These are phyloP conservation scores for Alternaria rosae DNA, from an alignment of 2,329 filamentous ascomycete genomes.

Conservation along the genomic window DNA sequence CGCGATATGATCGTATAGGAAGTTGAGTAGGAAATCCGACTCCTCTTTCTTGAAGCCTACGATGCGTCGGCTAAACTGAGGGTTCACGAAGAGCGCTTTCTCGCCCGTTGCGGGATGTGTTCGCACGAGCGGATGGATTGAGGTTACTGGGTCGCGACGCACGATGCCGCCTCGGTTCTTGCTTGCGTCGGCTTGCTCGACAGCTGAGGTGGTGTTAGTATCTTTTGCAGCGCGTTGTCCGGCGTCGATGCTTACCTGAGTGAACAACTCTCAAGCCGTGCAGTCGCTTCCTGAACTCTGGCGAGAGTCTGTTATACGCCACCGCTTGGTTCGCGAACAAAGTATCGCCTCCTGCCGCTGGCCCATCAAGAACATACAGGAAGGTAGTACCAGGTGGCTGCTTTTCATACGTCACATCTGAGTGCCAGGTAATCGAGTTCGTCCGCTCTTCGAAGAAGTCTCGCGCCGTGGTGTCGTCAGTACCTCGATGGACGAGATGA, in stretches of 20 bases:
- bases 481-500: slow-evolving; percentile 79
- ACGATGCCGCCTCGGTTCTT: slow-evolving; percentile 72
- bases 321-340: slow-evolving; percentile 80
- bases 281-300: slow-evolving; percentile 78
- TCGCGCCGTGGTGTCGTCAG: slow-evolving; percentile 66
- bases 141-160: slow-evolving; percentile 76
- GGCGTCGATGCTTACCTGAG: slow-evolving; percentile 63
- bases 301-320: slow-evolving; percentile 82
- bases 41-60: slow-evolving; percentile 88
- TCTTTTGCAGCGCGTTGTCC: neutral
- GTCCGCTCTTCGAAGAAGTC: slow-evolving; percentile 74
- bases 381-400: slow-evolving; percentile 93
- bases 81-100: slow-evolving; percentile 84
- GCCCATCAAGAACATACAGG: slow-evolving; percentile 84
- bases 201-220: slow-evolving; percentile 42
- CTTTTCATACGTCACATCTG: slow-evolving; percentile 84
- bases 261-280: slow-evolving; percentile 84
- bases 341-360: slow-evolving; percentile 82
- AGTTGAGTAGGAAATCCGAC: slow-evolving; percentile 77
- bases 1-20: slow-evolving; percentile 78
- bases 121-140: slow-evolving; percentile 78
- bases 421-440: slow-evolving; percentile 87
- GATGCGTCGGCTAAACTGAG: slow-evolving; percentile 83
- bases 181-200: slow-evolving; percentile 78
- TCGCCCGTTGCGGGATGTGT: slow-evolving; percentile 83